A percentile compares a stretch with the other conserved stretches of the same genome.
Conservation (phyloP, 495 filamentous ascomycete genomes). For the Lophiotrema nucula region DNA sequence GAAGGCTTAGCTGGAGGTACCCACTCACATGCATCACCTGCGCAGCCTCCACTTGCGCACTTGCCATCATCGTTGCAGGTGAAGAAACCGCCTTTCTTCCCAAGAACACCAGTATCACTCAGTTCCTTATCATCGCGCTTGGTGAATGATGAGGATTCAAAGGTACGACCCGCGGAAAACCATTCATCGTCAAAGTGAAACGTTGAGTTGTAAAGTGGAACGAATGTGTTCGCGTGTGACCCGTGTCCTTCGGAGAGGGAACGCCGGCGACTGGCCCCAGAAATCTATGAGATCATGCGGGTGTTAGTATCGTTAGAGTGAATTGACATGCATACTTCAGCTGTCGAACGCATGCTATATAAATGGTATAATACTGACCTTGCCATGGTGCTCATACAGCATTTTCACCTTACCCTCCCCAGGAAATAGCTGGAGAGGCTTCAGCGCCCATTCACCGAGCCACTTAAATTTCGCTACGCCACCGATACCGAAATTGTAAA, state of each 20-base stretch:
- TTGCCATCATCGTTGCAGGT: not conserved
- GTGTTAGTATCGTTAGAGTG: too few species aligned
- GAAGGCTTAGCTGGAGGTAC: not conserved
- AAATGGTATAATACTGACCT: too few species aligned
- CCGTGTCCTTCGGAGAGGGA: not conserved
- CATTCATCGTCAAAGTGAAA: not conserved
- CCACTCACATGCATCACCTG: not conserved
- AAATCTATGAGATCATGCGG: too few species aligned
- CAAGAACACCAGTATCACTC: not conserved
- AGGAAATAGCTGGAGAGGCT: not conserved
- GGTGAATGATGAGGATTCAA: not conserved
- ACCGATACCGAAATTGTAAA: not conserved
- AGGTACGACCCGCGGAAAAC: not conserved
- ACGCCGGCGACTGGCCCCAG: too few species aligned
- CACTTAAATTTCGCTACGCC: not conserved
- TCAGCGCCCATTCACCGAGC: not conserved
- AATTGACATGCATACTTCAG: too few species aligned
- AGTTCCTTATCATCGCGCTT: too few species aligned
- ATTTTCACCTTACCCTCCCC: not conserved
- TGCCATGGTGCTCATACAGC: not conserved
- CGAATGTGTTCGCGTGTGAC: not conserved
- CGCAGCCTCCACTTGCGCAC: not conserved
- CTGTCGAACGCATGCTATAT: too few species aligned
- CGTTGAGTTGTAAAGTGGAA: not conserved
- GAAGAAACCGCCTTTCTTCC: not conserved